Conservation (phyloP, 495 filamentous ascomycete genomes). For the Podospora appendiculata region DNA sequence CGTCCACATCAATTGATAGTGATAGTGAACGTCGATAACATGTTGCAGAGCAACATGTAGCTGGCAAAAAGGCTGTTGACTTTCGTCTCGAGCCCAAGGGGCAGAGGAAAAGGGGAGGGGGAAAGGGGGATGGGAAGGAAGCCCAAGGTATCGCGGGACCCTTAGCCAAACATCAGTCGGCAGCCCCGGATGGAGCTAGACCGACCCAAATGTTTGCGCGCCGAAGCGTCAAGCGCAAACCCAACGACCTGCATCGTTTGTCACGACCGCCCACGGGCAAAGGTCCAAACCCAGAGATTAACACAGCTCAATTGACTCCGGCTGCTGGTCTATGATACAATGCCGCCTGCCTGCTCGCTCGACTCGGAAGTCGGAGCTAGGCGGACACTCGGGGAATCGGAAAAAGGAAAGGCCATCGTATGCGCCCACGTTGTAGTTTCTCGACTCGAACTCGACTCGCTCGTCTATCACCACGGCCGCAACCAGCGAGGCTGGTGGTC, state of each 20-base stretch:
- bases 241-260: not conserved
- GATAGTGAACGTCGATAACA: slow-evolving; percentile 25
- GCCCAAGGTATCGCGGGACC: not conserved
- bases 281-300: not conserved
- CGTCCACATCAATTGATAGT: slow-evolving; percentile 21
- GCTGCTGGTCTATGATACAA: slow-evolving; percentile 27
- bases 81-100: not conserved
- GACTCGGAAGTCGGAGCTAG: not conserved
- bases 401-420: slow-evolving; percentile 8
- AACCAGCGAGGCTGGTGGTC: slow-evolving; percentile 4
- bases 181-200: not conserved
- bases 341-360: slow-evolving; percentile 2
- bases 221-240: not conserved
- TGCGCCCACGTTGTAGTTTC: not conserved
- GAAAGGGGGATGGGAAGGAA: not conserved
- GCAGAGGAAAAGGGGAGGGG: not conserved
- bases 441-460: not conserved
- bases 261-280: not conserved
- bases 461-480: slow-evolving; percentile 10
- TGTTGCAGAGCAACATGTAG: slow-evolving; percentile 15
- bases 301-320: slow-evolving; percentile 25
- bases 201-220: not conserved
- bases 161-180: not conserved
- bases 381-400: slow-evolving; percentile 10
- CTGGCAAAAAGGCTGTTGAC: slow-evolving; percentile 19